Evolutionary conservation across 345 rosid species (phyloP), one percentile per base, ranked within the genome.

Genomic region (Rhizophora mangle): DNA sequence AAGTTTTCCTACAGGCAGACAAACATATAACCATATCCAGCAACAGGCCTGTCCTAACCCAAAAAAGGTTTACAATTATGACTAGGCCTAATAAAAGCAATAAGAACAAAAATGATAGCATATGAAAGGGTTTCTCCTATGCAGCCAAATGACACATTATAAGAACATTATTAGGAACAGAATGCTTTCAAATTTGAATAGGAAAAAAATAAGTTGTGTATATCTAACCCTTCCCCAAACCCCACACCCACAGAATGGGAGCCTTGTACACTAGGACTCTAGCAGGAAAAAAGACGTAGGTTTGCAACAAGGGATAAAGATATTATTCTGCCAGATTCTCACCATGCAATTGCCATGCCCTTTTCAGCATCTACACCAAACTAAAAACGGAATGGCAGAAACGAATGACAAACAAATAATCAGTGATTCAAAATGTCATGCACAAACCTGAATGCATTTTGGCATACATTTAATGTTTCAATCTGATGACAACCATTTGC

Each of bases 401-500:
- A 63, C 27, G 4, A 22, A 37, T 58, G 32, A 49, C 53, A 24
- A 19, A 47, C 8, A n/a, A 36, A 47, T n/a, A 62, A 3, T 43
- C 19, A 60, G 4, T n/a, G 51, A 46, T 37, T 46, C 22, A 31
- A 18, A 61, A 31, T 51, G 46, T 63, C n/a, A 51, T 8, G 7
- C 55, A 37, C 37, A 58, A 26, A 78, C 97, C 96, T 92, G 89
- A 94, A 89, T 31, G 80, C 68, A 79, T 89, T 95, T 79, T 86
- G 87, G 72, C 87, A 76, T 62, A 95, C 78, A n/a, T 81, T 81
- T 65, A 95, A 76, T 32, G 76, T 84, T 71, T 85, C 82, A 20
- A 95, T 74, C 34, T 76, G 72, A 56, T 24, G 87, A 71, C 92
- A 87, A 56, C 92, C 92, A 85, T 85, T 92, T 49, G 96, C 89